phyloP scores from a whole-genome alignment of 2,329 filamentous ascomycete genomes.

The Lecanoromycetidae sp. region DNA sequence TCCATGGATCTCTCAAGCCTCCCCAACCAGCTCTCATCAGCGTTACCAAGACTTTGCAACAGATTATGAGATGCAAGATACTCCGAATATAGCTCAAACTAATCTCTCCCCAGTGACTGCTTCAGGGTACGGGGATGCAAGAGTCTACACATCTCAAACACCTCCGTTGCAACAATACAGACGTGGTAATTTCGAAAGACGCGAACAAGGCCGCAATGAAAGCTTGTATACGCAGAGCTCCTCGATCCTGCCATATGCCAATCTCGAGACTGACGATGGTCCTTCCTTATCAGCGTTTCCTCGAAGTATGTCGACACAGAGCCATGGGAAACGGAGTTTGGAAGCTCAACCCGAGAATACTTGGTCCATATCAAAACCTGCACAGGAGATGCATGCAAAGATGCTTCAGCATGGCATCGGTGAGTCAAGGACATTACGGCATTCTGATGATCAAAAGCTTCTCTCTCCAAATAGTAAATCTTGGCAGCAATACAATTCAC shows the following conservation, averaged over 20 bases:
- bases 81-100: not conserved
- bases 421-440: not conserved
- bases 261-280: not conserved
- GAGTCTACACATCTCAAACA: too few species aligned
- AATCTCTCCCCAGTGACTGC: not conserved
- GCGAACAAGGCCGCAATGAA: not conserved
- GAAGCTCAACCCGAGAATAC: not conserved
- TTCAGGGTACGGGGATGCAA: too few species aligned
- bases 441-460: not conserved
- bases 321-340: not conserved
- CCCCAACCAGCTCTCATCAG: not conserved
- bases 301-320: not conserved
- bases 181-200: not conserved
- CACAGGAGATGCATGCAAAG: too few species aligned
- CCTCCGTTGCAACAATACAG: not conserved
- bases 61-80: not conserved
- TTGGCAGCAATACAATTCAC: not conserved
- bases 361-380: too few species aligned
- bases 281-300: not conserved
- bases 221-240: not conserved
- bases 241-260: not conserved
- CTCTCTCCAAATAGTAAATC: not conserved
- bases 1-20: not conserved
- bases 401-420: not conserved
- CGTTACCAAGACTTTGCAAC: not conserved